Evolutionary conservation across 495 filamentous ascomycete genomes (phyloP), one percentile per base, ranked within the genome.

Genomic region (Penicillium bialowiezense): DNA sequence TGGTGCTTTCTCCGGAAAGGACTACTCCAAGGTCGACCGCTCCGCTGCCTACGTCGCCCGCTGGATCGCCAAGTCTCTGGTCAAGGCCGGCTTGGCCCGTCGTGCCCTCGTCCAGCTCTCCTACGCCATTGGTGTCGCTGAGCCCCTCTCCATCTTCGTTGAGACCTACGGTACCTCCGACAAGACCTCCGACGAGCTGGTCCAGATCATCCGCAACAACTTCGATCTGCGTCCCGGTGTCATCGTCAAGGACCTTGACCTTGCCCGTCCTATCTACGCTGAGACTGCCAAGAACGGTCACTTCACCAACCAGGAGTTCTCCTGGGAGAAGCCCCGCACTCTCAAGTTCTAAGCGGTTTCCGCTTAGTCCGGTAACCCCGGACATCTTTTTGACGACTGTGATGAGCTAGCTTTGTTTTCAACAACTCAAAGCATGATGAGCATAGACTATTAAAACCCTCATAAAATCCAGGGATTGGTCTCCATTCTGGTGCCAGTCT

Each of bases 1-100:
- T 78, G 93, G 93, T 83, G 93, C 93, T 72, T 98, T 98, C 87
- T 97, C 93, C 65, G 93, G 93, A 68, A 98, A 98, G 85, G 93
- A 98, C 72, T 98, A 96, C 88, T 96, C 90, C 77, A 98, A 98
- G 82, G 93, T 98, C 74, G 93, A 98, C 71, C 89, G 93, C 59
- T 97, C 92, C 24, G 93, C 93, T 58, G 93, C 93, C 63, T 98
- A 98, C 77, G 83, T 96, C 56, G 91, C 86, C 62, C 89, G 93
- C 60, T 98, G 93, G 93, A 88, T 98, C 71, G 93, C 93, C 69
- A 98, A 98, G 84, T 98, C 93, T 34, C 80, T 98, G 55, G 89
- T 98, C 50, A 75, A 84, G 60, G 87, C 92, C 62, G 84, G 85
- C 58, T 87, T 98, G 50, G 87, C 87, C 56, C 90, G 91, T 63